phyloP scores from a whole-genome alignment of 2,329 filamentous ascomycete species.

The Sordariomycetes sp. region DNA sequence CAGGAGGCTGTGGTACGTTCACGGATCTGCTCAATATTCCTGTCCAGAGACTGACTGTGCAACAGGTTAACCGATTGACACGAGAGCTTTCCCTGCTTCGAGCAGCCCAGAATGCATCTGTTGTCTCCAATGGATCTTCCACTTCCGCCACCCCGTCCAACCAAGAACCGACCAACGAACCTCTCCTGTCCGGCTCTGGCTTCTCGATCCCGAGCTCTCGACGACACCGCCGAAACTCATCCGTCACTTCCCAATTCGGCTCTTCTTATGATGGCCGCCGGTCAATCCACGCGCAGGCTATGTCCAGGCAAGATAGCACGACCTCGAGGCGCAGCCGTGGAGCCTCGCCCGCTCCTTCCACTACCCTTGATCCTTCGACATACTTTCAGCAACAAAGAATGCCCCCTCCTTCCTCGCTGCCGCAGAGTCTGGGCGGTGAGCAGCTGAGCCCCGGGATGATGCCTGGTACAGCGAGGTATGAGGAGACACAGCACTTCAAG shows the following conservation, averaged over 20 bases:
- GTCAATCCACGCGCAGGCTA: constrained; percentile 31
- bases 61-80: constrained; percentile 81
- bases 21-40: not conserved
- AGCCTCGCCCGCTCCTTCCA: constrained; percentile 35
- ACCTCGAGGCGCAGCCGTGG: constrained; percentile 43
- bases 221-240: constrained; percentile 49
- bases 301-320: constrained; percentile 46
- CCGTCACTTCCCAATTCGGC: constrained; percentile 38
- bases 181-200: constrained; percentile 46
- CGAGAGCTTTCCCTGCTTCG: constrained; percentile 83
- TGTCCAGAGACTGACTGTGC: not conserved
- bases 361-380: constrained; percentile 31
- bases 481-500: constrained; percentile 52
- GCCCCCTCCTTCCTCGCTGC: constrained; percentile 20
- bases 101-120: constrained; percentile 56
- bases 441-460: constrained; percentile 45
- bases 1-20: constrained; percentile 81
- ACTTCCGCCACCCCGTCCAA: constrained; percentile 43
- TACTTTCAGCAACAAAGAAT: constrained; percentile 40
- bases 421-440: constrained; percentile 18
- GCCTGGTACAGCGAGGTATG: constrained; percentile 49
- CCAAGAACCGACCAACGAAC: constrained; percentile 37
- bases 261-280: constrained; percentile 29
- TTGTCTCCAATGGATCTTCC: constrained; percentile 57
- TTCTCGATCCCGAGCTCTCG: constrained; percentile 48